Conservation (phyloP, 345 rosid species). For the Hirschfeldia incana region DNA sequence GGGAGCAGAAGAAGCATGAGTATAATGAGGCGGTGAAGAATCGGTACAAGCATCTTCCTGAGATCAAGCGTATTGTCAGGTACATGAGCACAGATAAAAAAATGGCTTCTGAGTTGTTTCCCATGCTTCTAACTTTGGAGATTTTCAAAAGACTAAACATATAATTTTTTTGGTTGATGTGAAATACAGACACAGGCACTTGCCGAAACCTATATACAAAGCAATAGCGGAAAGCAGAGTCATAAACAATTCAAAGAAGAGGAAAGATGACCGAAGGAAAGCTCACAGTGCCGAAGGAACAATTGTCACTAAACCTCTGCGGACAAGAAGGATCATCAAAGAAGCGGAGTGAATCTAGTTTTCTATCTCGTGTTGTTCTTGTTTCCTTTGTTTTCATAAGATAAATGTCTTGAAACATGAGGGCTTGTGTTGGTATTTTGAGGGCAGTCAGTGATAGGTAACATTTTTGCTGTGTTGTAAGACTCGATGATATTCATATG, state of each 20-base stretch:
- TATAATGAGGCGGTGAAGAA: slow-evolving; percentile 82
- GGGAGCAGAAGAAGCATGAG: slow-evolving; percentile 81
- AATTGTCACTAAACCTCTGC: slow-evolving; percentile 49
- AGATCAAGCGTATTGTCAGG: slow-evolving; percentile 91
- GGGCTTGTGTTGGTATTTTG: background rate
- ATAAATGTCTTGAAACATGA: background rate
- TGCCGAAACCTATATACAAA: slow-evolving; percentile 84
- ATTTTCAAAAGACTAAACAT: background rate
- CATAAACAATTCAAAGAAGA: slow-evolving; percentile 63
- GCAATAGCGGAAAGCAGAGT: slow-evolving; percentile 51
- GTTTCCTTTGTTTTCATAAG: background rate
- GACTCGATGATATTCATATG: background rate
- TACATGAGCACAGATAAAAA: slow-evolving; percentile 18
- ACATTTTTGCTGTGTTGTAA: slow-evolving; percentile 19
- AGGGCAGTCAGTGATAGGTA: background rate
- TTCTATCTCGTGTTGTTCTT: background rate
- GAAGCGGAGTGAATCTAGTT: slow-evolving; percentile 61
- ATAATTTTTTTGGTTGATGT: slow-evolving; percentile 25
- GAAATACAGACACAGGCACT: slow-evolving; percentile 80
- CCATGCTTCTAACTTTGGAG: slow-evolving; percentile 1
- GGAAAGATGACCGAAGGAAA: slow-evolving; percentile 77
- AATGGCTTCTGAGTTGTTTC: background rate
- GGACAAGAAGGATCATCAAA: slow-evolving; percentile 72
- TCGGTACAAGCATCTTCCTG: slow-evolving; percentile 88
- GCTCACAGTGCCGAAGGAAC: slow-evolving; percentile 93